Base-by-base conservation (phyloP, 352 stramenopile genomes). In the Globisporangium cederbergense region DNA sequence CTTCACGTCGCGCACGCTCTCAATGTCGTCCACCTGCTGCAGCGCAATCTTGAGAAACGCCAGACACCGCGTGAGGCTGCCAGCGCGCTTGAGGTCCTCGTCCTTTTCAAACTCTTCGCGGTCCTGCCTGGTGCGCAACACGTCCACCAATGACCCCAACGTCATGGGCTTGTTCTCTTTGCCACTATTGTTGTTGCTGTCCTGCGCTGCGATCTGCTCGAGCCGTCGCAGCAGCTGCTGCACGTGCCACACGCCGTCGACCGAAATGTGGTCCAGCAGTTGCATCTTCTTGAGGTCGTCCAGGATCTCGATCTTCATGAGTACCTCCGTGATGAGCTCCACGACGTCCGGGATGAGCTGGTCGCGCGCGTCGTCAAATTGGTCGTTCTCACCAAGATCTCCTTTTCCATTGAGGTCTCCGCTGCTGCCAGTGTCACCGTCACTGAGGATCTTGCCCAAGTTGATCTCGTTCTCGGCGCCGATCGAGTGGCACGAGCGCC, bases 261-360 rank as follows among this genome's bases (percentile, higher is more conserved):
- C 84, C 51, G 80, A 88, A 67, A 93, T 83, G 55, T 89, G 74
- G 68, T 95, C 88, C 22, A 95, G 67, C 52, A 86, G 66, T 60
- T 96, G 88, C 72, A 95, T 90, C 62, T 86, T 73, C 74, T 92
- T 90, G 4, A 96, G 66, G 59, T 95, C 85, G 40, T 92, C 73
- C 38, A 96, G 68, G 54, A 96, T 88, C 11, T 81, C 68, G 10
- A 93, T 71, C 50, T 84, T 72, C 40, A 88, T 73, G 45, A 96
- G 72, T 57, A 95, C 76, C 16, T 92, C 76, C 2, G 83, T 86
- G 42, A 96, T 79, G 42, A 93, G 62, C 55, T 90, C 81, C 14
- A 94, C 74, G 2, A 93, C 78, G 57, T 90, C 81, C 0, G 81
- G 81, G 42, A 90, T 77, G 7, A 91, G 57, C 1, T 68, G 67